Base-by-base conservation (phyloP, 2,329 filamentous ascomycete genomes). In the Pestalotiopsis sp. region DNA sequence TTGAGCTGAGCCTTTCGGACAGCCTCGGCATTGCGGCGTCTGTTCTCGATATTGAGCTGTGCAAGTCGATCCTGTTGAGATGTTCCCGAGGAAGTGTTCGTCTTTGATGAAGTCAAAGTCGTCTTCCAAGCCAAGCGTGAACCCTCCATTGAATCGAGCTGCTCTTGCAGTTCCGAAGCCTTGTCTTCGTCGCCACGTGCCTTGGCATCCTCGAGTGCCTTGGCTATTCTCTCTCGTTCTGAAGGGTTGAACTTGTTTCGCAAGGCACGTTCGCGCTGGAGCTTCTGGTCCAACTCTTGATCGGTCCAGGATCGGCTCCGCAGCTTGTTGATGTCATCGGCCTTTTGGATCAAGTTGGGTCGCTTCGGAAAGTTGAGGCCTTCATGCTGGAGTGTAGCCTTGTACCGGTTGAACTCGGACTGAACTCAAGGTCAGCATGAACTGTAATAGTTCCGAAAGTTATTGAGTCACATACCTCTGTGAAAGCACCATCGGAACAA, bases 1-100 rank as follows among this genome's bases (percentile, higher is more conserved):
- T 92, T 91, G 68, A 97, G 85, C 78, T 98, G 93, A 0, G 95
- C 95, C 79, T 93, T 93, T 69, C 95, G 93, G n/a, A 98, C 92
- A 62, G 93, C 91, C 78, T 97, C 93, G n/a, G 89, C 88, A 76
- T 98, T 98, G 73, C 91, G 87, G 69, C 91, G 90, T 71, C 95
- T 91, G 80, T 97, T 98, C 76, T 92, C 90, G 36, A 89, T 86
- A 81, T 99, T 99, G 72, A 97, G 86, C 76, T 92, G 88, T 0
- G 93, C 93, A 27, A 98, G 87, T 36, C 93, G 91, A 72, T 97
- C 94, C 78, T 95, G 94, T 79, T 97, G 92, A 12, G 84, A 85
- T 41, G 87, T 84, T 9, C 86, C 81, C 59, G 84, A 78, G n/a
- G 80, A 78, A 69, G 82, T 76, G 31, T 86, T 83, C 71, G 87